Evolutionary conservation across 2,329 filamentous ascomycete species (phyloP), one percentile per base, ranked within the genome.

Genomic region (Venturia nashicola): DNA sequence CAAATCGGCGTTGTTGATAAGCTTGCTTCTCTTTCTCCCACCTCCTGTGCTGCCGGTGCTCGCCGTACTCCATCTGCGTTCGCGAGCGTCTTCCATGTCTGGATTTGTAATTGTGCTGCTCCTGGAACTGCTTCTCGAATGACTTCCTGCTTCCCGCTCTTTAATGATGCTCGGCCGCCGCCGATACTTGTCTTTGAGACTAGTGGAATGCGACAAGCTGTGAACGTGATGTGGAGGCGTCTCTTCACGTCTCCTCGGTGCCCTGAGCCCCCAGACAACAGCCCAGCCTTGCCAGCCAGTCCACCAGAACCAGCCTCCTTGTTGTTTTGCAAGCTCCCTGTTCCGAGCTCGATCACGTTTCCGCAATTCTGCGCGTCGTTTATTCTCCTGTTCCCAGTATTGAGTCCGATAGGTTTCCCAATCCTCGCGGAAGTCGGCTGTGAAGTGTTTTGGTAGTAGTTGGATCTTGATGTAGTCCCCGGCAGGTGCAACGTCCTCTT

Each of bases 311-410:
- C 88, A 91, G 48, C 87, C 84, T 61, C 88, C 85, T 66, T 87
- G 80, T 68, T 86, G 78, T 71, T 84, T 86, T n/a, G 87, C 86
- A 16, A 63, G n/a, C 27, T 59, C 65, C 27, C 84, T 81, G 69
- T 92, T 86, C 40, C 84, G 82, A 61, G 85, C 82, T 67, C 86
- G 83, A 61, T 96, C 78, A 71, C 89, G 89, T 54, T 81, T 77
- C 27, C 90, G 83, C 32, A 97, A 78, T 65, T 89, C 77, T 2
- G 87, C 83, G 14, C 94, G 86, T 2, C 93, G 86, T 74, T 96
- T 91, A 72, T 99, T 99, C 74, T 99, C 94, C 66, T 87, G 87
- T 70, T 97, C 93, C 94, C 94, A 99, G 76, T 97, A 99, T 66
- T 97, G 92, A 42, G 88, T 86, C 62, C 94, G 84, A 75, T 95